Evolutionary conservation across 2,329 filamentous ascomycete genomes (phyloP).

Genomic region (Fusarium floridanum): DNA sequence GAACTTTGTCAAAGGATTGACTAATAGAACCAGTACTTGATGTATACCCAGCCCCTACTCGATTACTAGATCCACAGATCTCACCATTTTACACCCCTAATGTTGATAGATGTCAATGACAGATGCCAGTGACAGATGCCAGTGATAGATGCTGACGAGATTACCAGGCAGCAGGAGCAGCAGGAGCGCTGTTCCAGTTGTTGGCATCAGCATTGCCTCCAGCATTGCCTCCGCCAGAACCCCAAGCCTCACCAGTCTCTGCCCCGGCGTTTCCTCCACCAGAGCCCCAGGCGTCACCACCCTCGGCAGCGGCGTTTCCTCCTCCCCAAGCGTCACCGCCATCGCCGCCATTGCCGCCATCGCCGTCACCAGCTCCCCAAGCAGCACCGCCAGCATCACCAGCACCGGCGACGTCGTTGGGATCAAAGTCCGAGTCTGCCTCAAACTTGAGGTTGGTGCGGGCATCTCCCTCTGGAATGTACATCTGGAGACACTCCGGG

Average conservation of each 20-base stretch:
- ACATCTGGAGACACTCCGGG: conserved; percentile 82
- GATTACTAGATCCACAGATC: not conserved
- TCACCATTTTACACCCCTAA: not conserved
- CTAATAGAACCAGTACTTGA: conserved; percentile 3
- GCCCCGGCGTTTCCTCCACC: conserved; percentile 24
- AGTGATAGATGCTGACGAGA: not conserved
- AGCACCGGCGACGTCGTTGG: conserved; percentile 49
- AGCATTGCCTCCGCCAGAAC: not conserved
- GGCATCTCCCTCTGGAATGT: conserved; percentile 69
- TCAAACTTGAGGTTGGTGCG: conserved; percentile 65
- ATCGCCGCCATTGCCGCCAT: conserved; percentile 32
- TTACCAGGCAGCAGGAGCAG: conserved; percentile 24
- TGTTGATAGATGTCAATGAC: not conserved
- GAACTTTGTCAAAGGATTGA: not conserved
- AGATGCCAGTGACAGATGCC: not conserved
- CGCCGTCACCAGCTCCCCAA: conserved; percentile 23
- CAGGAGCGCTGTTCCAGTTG: conserved; percentile 8
- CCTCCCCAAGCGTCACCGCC: conserved; percentile 30
- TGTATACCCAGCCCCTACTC: not conserved
- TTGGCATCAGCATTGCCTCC: not conserved
- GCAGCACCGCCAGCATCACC: conserved; percentile 38
- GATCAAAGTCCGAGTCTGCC: conserved; percentile 67
- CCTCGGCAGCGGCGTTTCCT: conserved; percentile 26
- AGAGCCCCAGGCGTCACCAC: conserved; percentile 24
- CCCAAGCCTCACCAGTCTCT: conserved; percentile 21